Evolutionary conservation across 495 filamentous ascomycete species (phyloP).

Genomic region (Aspergillus sparsus): DNA sequence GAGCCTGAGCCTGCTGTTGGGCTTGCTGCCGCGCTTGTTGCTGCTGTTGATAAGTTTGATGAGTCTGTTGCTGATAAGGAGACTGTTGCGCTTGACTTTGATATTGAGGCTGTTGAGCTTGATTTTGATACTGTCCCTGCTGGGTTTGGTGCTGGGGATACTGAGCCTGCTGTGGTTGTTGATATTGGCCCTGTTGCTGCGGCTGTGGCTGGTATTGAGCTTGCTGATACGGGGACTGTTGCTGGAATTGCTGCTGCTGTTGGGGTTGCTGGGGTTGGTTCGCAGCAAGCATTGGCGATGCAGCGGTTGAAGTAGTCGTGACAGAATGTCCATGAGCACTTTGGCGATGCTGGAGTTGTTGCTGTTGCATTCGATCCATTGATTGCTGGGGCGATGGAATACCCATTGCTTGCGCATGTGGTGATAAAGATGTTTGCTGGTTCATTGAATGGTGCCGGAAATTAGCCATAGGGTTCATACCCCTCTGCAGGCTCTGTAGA

Average conservation of each 20-base stretch:
- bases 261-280: conserved; percentile 17
- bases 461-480: conserved; percentile 40
- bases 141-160: conserved; percentile 14
- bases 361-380: conserved; percentile 38
- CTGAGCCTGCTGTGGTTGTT: conserved; percentile 12
- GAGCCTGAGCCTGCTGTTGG: conserved; percentile 22
- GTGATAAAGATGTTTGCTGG: conserved; percentile 31
- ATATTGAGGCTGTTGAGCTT: conserved; percentile 16
- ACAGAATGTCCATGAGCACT: conserved; percentile 23
- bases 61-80: conserved; percentile 25
- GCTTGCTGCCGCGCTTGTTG: conserved; percentile 27
- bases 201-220: conserved; percentile 11
- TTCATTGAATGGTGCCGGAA: conserved; percentile 37
- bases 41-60: conserved; percentile 28
- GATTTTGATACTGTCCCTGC: conserved; percentile 14
- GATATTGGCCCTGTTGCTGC: conserved; percentile 20
- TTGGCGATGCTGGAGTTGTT: conserved; percentile 38
- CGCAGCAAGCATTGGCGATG: conserved; percentile 27
- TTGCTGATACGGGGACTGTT: conserved; percentile 12
- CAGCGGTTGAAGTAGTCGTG: conserved; percentile 27
- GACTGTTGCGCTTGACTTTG: conserved; percentile 20
- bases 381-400: conserved; percentile 44
- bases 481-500: conserved; percentile 39
- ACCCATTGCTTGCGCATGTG: conserved; percentile 35
- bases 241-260: conserved; percentile 15